Percentiles rank a stretch among this genome's conserved stretches.
These are phyloP conservation scores for Candida anglica DNA, from an alignment of 805 yeast genomes.

Conservation along the genomic window DNA sequence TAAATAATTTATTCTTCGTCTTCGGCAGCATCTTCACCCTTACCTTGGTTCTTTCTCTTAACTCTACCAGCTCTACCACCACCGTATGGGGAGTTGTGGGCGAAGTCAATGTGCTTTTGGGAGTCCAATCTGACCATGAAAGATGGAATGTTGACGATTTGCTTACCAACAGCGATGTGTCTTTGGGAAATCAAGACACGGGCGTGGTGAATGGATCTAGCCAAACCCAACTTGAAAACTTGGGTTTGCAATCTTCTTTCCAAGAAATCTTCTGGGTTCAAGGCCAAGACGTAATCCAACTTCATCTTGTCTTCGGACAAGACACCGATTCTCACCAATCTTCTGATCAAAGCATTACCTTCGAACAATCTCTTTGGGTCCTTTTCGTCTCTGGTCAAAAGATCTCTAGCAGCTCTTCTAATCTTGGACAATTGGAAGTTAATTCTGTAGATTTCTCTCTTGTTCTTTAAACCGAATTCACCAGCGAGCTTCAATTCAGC, in stretches of 20 bases:
- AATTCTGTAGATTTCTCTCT: conserved; percentile 99
- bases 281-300: conserved; percentile 99
- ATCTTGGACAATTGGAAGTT: conserved; percentile 98
- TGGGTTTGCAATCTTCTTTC: conserved; percentile 99
- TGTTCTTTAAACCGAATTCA: conserved; percentile 99
- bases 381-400: conserved; percentile 99
- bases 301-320: conserved; percentile 99
- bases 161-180: conserved; percentile 99
- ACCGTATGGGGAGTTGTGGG: conserved; percentile 99
- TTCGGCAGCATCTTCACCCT: conserved; percentile 55
- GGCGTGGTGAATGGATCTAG: conserved; percentile 99
- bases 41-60: conserved; percentile 85
- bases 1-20: conserved; percentile 63
- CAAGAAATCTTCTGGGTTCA: conserved; percentile 97
- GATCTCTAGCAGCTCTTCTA: conserved; percentile 99
- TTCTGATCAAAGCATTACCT: conserved; percentile 99
- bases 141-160: conserved; percentile 96
- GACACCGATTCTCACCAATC: conserved; percentile 99
- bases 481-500: conserved; percentile 99
- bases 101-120: conserved; percentile 99
- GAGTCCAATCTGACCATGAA: conserved; percentile 99
- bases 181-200: conserved; percentile 98
- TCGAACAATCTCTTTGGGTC: conserved; percentile 99
- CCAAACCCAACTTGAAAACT: conserved; percentile 99
- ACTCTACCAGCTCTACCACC: conserved; percentile 99